phyloP scores from a whole-genome alignment of 2,329 filamentous ascomycete species.

The Gnomoniopsis smithogilvyi region DNA sequence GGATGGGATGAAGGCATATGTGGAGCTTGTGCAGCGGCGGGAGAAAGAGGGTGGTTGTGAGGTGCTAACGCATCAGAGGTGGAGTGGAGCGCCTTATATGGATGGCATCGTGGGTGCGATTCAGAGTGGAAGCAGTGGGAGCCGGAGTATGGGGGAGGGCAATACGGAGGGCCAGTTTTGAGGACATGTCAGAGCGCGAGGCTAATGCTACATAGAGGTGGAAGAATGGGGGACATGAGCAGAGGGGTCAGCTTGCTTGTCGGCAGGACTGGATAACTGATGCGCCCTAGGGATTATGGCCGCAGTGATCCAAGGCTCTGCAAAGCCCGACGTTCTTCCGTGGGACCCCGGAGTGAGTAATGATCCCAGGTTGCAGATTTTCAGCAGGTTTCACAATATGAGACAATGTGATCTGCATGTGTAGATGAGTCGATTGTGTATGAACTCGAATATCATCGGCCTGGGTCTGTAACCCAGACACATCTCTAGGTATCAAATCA shows the following conservation, averaged over 20 bases:
- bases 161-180: conserved; percentile 76
- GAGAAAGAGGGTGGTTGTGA: conserved; percentile 92
- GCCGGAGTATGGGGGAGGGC: conserved; percentile 90
- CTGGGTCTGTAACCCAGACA: not conserved
- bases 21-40: conserved; percentile 82
- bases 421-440: not conserved
- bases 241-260: too few species aligned
- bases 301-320: too few species aligned
- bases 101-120: conserved; percentile 89
- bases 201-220: not conserved
- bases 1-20: conserved; percentile 95
- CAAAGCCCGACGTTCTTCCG: too few species aligned
- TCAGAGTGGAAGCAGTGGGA: conserved; percentile 85
- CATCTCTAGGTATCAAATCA: not conserved
- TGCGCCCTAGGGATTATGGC: too few species aligned
- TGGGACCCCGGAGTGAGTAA: too few species aligned
- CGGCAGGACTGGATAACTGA: too few species aligned
- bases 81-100: conserved; percentile 68
- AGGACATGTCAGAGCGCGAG: not conserved
- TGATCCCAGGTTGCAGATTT: too few species aligned
- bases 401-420: too few species aligned
- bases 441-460: not conserved
- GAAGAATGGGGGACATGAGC: not conserved
- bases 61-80: conserved; percentile 93
- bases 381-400: too few species aligned